Evolutionary conservation across 148 eudicot genomes (phyloP).

Genomic region (Simmondsia chinensis): DNA sequence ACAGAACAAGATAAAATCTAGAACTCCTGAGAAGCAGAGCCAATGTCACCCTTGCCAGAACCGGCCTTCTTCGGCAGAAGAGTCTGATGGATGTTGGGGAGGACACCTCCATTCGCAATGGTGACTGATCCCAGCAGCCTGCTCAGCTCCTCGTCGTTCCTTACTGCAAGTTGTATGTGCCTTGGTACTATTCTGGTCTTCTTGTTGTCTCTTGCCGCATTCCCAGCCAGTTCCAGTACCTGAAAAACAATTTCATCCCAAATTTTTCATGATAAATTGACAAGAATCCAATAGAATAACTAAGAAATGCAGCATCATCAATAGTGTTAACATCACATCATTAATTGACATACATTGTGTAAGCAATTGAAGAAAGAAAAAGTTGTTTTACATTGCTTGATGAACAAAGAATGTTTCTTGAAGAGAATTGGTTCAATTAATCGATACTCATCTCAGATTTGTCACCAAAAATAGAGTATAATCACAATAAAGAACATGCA

Average conservation of each 20-base stretch:
- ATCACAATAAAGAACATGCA: no score
- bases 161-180: conserved; percentile 10
- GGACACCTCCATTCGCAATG: conserved; percentile 11
- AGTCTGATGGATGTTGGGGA: conserved; percentile 5
- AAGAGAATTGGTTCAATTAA: no score
- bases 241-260: conserved; percentile 3
- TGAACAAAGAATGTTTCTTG: no score
- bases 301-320: not conserved
- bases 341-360: no score
- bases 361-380: no score
- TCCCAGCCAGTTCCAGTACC: conserved; percentile 12
- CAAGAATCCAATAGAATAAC: not conserved
- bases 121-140: conserved; percentile 8
- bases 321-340: no score
- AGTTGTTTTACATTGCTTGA: no score
- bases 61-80: conserved; percentile 10
- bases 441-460: no score
- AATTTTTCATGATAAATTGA: no score
- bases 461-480: no score
- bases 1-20: not conserved
- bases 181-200: conserved; percentile 5
- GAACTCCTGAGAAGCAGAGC: conserved; percentile 13
- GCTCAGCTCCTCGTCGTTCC: conserved; percentile 12
- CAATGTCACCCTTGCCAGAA: conserved; percentile 6
- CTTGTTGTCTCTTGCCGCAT: conserved; percentile 13